Conservation (phyloP, 345 rosid genomes). For the Citrus glauca region DNA sequence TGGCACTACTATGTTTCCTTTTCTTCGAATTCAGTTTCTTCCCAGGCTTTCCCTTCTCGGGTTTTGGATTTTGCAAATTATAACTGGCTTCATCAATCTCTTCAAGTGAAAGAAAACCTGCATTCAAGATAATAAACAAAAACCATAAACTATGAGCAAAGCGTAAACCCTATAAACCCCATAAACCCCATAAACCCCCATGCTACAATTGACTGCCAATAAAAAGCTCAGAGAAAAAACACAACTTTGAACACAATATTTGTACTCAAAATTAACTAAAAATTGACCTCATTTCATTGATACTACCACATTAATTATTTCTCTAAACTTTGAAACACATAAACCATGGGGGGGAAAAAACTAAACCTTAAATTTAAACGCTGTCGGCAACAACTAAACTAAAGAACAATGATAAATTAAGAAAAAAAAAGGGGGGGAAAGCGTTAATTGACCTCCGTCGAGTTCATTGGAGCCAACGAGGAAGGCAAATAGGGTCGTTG, state of each 20-base stretch:
- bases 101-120: conserved; percentile 89
- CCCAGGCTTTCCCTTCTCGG: conserved; percentile 26
- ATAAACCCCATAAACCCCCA: neutral
- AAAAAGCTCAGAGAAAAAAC: too few relatives aligned
- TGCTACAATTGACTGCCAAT: too few relatives aligned
- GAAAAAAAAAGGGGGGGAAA: too few relatives aligned
- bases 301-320: too few relatives aligned
- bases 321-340: too few relatives aligned
- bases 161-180: conserved; percentile 12
- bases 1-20: conserved; percentile 26
- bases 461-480: conserved; percentile 60
- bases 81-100: conserved; percentile 84
- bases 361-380: too few relatives aligned
- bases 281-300: too few relatives aligned
- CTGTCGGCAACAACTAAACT: too few relatives aligned
- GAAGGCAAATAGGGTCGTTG: conserved; percentile 43
- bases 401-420: too few relatives aligned
- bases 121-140: conserved; percentile 4
- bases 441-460: conserved; percentile 56
- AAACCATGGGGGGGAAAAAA: too few relatives aligned
- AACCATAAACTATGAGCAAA: neutral
- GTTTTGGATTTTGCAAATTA: conserved; percentile 35
- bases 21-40: conserved; percentile 33
- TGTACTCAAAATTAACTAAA: too few relatives aligned
- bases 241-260: too few relatives aligned